Evolutionary conservation across 2,329 filamentous ascomycete genomes (phyloP).

Genomic region (Fusarium kyushuense): DNA sequence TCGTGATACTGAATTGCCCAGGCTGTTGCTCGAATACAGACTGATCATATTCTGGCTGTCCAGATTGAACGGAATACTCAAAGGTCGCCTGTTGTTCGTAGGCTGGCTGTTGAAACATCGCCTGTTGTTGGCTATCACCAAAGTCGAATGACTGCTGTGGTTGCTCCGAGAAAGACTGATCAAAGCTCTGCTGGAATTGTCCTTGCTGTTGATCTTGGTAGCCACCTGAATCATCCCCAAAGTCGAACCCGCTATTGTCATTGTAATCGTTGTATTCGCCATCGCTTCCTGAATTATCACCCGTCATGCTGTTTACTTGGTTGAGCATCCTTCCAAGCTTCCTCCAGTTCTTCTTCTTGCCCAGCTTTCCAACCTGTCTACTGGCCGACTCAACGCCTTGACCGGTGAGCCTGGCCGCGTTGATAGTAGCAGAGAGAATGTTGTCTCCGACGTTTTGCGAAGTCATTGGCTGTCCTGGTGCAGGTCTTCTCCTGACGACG

Average conservation of each 20-base stretch:
- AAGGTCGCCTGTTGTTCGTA: slow-evolving; percentile 29
- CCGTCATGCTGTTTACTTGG: slow-evolving; percentile 12
- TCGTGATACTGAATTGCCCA: slow-evolving; percentile 9
- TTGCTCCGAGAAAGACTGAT: slow-evolving; percentile 15
- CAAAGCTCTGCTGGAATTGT: slow-evolving; percentile 27
- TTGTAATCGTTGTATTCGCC: slow-evolving; percentile 18
- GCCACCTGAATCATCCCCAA: background rate
- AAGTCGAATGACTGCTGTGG: slow-evolving; percentile 19
- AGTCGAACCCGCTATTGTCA: background rate
- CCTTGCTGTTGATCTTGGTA: slow-evolving; percentile 29
- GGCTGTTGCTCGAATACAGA: slow-evolving; percentile 20
- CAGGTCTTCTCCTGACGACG: slow-evolving; percentile 10
- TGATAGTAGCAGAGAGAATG: slow-evolving; percentile 36
- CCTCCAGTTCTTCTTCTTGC: slow-evolving; percentile 46
- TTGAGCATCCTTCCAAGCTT: slow-evolving; percentile 38
- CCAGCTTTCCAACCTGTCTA: slow-evolving; percentile 45
- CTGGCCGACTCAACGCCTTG: slow-evolving; percentile 37
- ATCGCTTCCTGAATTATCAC: slow-evolving; percentile 15
- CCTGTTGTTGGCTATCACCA: background rate
- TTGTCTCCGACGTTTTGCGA: slow-evolving; percentile 23
- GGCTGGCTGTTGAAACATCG: slow-evolving; percentile 16
- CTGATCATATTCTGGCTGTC: slow-evolving; percentile 17
- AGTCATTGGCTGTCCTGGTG: slow-evolving; percentile 14
- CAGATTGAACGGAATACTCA: slow-evolving; percentile 16
- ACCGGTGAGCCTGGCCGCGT: slow-evolving; percentile 37